phyloP scores from a whole-genome alignment of 305 asterid species.

The Solanum hybrid region DNA sequence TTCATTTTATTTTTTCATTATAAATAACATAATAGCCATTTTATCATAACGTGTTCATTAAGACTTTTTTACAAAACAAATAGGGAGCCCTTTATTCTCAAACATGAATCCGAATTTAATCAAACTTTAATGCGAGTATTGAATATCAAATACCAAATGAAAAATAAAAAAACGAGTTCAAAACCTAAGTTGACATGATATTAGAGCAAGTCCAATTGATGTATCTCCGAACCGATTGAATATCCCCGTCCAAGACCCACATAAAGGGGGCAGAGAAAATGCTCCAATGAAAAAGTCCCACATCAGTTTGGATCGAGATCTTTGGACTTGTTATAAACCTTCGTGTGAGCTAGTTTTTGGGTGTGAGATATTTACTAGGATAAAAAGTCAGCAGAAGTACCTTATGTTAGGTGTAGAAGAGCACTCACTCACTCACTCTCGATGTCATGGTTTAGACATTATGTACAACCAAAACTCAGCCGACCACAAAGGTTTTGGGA shows the following conservation, averaged over 20 bases:
- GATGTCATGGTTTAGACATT: conserved; percentile 24
- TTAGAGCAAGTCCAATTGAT: background rate
- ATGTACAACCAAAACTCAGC: conserved; percentile 23
- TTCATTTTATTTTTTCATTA: background rate
- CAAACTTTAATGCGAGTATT: no score
- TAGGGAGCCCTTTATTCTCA: background rate
- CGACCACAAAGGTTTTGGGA: conserved; percentile 5
- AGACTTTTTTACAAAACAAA: background rate
- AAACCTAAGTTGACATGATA: background rate
- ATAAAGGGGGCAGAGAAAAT: background rate
- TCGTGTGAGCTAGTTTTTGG: background rate
- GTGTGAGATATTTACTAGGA: background rate
- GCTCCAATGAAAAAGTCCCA: background rate
- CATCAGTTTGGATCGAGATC: background rate
- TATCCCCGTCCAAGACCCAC: background rate
- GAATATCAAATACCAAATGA: background rate
- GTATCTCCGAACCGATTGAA: background rate
- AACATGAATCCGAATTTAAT: no score
- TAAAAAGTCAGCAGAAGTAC: background rate
- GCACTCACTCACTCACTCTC: background rate
- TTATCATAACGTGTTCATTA: background rate
- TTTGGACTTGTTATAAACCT: background rate
- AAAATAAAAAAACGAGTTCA: background rate
- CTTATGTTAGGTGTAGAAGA: background rate
- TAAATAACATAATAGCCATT: background rate